Evolutionary conservation across 495 filamentous ascomycete genomes (phyloP).

Genomic region (Neurospora sp.): DNA sequence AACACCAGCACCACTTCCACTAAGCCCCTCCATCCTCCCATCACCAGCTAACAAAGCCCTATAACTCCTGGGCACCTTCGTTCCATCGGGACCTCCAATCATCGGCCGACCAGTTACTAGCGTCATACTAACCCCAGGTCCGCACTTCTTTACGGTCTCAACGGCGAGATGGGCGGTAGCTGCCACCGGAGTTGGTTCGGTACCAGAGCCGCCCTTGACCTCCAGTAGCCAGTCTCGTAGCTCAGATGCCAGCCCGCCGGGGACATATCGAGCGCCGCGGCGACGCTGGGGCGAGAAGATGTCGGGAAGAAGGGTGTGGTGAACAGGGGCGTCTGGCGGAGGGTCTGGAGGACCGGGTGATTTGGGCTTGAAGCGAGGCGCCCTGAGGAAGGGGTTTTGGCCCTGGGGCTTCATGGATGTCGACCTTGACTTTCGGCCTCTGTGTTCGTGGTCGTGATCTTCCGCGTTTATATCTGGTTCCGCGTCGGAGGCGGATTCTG

Average conservation of each 20-base stretch:
- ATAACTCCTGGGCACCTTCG: background rate
- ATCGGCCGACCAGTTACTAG: constrained; percentile 7
- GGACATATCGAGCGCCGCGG: constrained; percentile 22
- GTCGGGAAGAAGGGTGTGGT: constrained; percentile 17
- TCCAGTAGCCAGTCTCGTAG: constrained; percentile 38
- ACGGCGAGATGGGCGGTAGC: constrained; percentile 13
- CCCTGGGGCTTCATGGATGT: background rate
- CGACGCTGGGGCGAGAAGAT: constrained; percentile 34
- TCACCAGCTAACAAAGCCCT: constrained; percentile 30
- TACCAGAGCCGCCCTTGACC: constrained; percentile 22
- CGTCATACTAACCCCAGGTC: constrained; percentile 8
- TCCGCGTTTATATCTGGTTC: constrained; percentile 6
- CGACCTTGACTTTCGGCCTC: background rate
- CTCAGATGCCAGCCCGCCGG: constrained; percentile 33
- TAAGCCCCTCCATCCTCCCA: constrained; percentile 10
- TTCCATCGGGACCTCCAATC: background rate
- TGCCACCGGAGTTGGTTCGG: constrained; percentile 1
- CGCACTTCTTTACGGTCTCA: constrained; percentile 11
- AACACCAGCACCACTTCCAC: background rate
- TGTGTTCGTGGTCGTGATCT: constrained; percentile 2
- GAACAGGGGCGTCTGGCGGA: background rate
- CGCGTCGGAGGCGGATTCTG: background rate
- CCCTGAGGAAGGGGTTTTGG: constrained; percentile 23
- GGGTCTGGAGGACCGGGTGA: constrained; percentile 15
- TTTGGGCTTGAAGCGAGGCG: constrained; percentile 35